Base-by-base conservation (phyloP, 495 filamentous ascomycete species). In the Annulohypoxylon maeteangense region DNA sequence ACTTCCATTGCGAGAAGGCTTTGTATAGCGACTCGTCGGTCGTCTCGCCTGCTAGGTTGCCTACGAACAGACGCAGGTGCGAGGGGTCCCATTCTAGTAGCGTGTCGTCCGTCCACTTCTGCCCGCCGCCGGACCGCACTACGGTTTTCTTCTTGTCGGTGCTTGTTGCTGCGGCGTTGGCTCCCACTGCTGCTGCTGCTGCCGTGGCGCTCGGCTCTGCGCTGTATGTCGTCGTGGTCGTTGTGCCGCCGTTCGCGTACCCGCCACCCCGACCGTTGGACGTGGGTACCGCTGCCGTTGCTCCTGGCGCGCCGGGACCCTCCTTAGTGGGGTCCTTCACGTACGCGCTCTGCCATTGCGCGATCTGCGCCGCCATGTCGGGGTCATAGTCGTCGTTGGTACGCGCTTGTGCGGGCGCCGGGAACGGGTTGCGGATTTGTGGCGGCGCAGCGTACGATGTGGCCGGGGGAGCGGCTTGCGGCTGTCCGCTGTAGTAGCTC, bases 11-110 rank as follows among this genome's bases (percentile, higher is more conserved):
- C 1, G 92, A 83, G 74, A 99, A 99, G 0, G 95, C 95, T 80
- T 99, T 98, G 72, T 95, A 83, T 8, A 99, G 81, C 1, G 93
- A 95, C 38, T 99, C 95, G 78, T 99, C 96, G 4, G 96, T 98
- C 10, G 97, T 95, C 82, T 99, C 95, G 61, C 95, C 95, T n/a
- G 95, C 96, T 23, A 99, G 87, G 77, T 99, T 99, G 51, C 95
- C 95, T 16, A 98, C 93, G 78, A 98, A 98, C 14, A 99, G 85
- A 4, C 95, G 91, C 74, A 97, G 93, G 81, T 99, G 96, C 1
- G 92, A 87, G 0, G 96, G 96, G 75, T 99, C 93, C 95, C 95
- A 99, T 74, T 99, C 96, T 0, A 98, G 85, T 0, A 99, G 87
- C 0, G 91, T 87, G 11, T 89, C 81, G 78, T 99, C 95, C 27